Base-by-base conservation (phyloP, 768 basidiomycete species). In the Boletus pseudopeckii region DNA sequence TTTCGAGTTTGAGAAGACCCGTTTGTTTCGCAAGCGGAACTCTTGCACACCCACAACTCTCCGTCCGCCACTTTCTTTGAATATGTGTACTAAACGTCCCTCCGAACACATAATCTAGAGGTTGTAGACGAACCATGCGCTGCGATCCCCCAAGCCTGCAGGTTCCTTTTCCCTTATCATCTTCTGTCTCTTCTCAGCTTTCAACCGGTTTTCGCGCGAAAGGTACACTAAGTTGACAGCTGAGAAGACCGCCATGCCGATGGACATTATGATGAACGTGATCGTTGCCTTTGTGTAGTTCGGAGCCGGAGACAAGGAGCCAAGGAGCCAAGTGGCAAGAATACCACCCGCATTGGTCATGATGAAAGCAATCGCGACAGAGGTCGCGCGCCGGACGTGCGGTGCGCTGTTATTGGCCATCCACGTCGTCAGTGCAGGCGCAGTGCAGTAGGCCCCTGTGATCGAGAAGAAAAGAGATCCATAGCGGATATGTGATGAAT, bases 281-380 rank as follows among this genome's bases (percentile, higher is more conserved):
- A 72, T 54, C 3, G 80, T 79, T 0, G 80, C 83, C 49, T 72
- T 73, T 2, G 63, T 74, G 61, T 84, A 85, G 14, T 71, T 56
- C 9, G 82, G 83, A 2, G 77, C 69, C 1, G 76, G 69, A 3
- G 80, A 81, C 14, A 84, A 63, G 4, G 66, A 57, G 11, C 81
- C 82, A 30, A 84, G 64, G 9, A 83, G 74, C 83, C 83, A 85
- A 0, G 81, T 85, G 1, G 77, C 74, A 33, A 85, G 77, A 44
- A 86, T 83, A 2, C 82, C 82, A 11, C 83, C 82, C 0, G 75
- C 70, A 61, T 84, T 85, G 22, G 79, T 79, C 74, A 80, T 74
- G 58, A 80, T 80, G 56, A 82, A 80, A 1, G 76, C 76, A 24
- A 84, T 74, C 17, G 83, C 83, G 47, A 85, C 74, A 33, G 78